Evolutionary conservation across 1,284 basidiomycete species (phyloP), one percentile per base, ranked within the genome.

Genomic region (Trichosporon sp.): DNA sequence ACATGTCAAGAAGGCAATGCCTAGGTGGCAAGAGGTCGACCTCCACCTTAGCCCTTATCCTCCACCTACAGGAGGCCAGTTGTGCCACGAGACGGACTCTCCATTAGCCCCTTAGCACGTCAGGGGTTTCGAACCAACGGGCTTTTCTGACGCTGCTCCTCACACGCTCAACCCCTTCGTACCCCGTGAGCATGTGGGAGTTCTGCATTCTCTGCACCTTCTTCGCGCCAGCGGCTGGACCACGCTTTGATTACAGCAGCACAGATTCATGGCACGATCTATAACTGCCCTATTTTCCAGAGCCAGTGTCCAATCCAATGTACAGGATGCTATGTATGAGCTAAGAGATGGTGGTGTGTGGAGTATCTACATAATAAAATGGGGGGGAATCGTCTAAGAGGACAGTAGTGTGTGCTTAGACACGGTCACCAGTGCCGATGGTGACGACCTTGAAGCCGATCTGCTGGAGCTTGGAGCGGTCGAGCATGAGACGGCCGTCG

Each of bases 371-470:
- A 56, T 38, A 46, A 40, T 19, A 46, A 63, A 26, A 61, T 14
- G 4, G 59, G 59, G 31, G 59, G 4, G 26, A 26, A 26, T 63
- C 59, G 59, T 63, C 26, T 26, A 26, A 26, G 26, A 26, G 26
- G 26, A 26, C 26, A 26, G 26, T 26, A 26, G 26, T 1, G 32
- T 35, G 32, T 35, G 40, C 61, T 75, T 81, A 83, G 66, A 81
- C 65, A 70, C 80, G 74, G 75, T 83, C 83, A 68, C 82, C 82
- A 65, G 81, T 81, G 77, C 83, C 83, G 75, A 84, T 84, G 71
- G 82, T 82, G 69, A 82, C 77, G 71, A 96, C 96, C 85, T 91
- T 92, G 90, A 98, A 99, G 63, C 96, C 96, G 79, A 98, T 96
- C 81, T 89, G 84, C 77, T 89, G 88, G 74, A 99, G 87, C 82